Evolutionary conservation across 306 rosid genomes (phyloP).

Genomic region (Medicago arabica): DNA sequence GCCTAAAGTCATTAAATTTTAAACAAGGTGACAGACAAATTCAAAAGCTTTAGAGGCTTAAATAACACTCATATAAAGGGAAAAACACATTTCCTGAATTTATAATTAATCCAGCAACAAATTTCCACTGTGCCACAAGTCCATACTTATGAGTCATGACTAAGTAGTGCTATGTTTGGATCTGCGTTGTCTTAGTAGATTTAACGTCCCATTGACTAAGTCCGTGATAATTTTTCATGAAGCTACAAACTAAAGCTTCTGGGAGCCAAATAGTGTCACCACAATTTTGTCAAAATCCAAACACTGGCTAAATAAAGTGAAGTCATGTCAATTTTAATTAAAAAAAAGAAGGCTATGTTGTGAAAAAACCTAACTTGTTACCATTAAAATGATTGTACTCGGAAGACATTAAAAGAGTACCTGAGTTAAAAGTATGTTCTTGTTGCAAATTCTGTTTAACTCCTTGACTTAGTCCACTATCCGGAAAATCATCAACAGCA

Average conservation of each 20-base stretch:
- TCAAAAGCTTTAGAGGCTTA: slow-evolving; percentile 16
- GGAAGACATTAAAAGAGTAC: slow-evolving; percentile 37
- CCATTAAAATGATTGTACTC: slow-evolving; percentile 46
- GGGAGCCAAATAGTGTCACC: neutral
- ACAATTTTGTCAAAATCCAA: neutral
- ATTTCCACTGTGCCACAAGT: neutral
- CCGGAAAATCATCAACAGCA: slow-evolving; percentile 76
- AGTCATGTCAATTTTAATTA: neutral
- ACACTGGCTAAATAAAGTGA: neutral
- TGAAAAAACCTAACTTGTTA: slow-evolving; percentile 43
- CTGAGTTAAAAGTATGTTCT: slow-evolving; percentile 41
- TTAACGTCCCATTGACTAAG: neutral
- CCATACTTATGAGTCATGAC: neutral
- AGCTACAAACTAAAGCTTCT: neutral
- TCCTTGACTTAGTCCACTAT: slow-evolving; percentile 41
- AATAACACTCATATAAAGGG: slow-evolving; percentile 13
- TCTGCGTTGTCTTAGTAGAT: neutral
- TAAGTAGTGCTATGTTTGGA: neutral
- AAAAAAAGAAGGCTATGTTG: neutral
- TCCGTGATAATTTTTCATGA: neutral
- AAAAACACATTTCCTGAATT: slow-evolving; percentile 8
- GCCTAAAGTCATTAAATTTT: slow-evolving; percentile 13
- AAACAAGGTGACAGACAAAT: slow-evolving; percentile 24
- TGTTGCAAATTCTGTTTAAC: slow-evolving; percentile 29
- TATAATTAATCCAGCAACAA: neutral